These are phyloP conservation scores for Aegilops bicornis DNA, from an alignment of 176 grass and related monocot genomes.

Conservation along the genomic window DNA sequence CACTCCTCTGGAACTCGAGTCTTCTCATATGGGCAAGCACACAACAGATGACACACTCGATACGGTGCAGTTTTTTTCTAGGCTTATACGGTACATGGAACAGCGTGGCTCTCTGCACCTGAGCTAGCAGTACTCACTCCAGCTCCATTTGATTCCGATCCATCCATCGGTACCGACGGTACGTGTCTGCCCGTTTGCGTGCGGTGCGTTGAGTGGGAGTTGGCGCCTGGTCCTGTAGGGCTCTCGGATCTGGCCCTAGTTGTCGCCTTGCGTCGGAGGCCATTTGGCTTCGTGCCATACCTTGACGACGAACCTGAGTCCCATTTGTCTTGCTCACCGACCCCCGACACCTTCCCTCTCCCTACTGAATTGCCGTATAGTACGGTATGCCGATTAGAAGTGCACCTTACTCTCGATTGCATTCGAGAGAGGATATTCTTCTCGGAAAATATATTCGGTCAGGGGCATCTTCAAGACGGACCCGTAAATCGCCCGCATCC, in stretches of 20 bases:
- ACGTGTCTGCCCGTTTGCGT: neutral
- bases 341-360: neutral
- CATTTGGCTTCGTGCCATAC: neutral
- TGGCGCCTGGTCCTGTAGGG: neutral
- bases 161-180: neutral
- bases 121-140: neutral
- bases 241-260: neutral
- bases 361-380: too few relatives aligned
- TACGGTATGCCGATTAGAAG: too few relatives aligned
- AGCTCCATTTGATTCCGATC: neutral
- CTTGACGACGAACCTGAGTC: neutral
- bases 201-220: conserved; percentile 7
- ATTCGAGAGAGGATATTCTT: too few relatives aligned
- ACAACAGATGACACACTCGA: neutral
- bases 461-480: too few relatives aligned
- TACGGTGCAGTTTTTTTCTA: neutral
- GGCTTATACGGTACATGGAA: neutral
- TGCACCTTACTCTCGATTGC: too few relatives aligned
- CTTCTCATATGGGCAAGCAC: neutral
- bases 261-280: neutral
- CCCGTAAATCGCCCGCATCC: too few relatives aligned
- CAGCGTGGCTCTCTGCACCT: neutral
- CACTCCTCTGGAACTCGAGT: neutral
- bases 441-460: too few relatives aligned
- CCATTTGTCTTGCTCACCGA: neutral